Evolutionary conservation across 2,329 filamentous ascomycete genomes (phyloP), one percentile per base, ranked within the genome.

Genomic region (Aureobasidium sp.): DNA sequence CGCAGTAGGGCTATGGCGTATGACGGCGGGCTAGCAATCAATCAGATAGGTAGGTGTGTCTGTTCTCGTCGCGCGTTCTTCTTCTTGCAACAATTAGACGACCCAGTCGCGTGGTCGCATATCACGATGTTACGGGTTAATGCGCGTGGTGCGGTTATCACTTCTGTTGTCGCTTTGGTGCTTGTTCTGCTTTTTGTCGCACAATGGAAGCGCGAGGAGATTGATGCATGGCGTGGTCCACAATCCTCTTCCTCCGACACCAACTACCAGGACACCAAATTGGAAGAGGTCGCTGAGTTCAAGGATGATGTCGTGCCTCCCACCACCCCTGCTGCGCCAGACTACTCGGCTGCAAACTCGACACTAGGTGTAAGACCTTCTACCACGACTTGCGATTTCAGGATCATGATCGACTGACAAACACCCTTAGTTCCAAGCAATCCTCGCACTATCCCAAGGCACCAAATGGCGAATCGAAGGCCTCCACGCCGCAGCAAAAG

Each of bases 381-480:
- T 17, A 27, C 15, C 17, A 20, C 8, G 11, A n/a, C 42, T 37
- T 15, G 20, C 17, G 29, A 31, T 9, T 27, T 8, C 17, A 9
- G 5, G 4, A 57, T 12, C 5, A 34, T 14, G 12, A 34, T 22
- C 39, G 2, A 20, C 52, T 62, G 42, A 62, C 45, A 36, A 14
- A 14, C 1, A n/a, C 5, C 6, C 11, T n/a, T n/a, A 63, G 62
- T 63, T 63, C 49, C 57, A 61, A 36, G 57, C 57, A 29, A 68
- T 76, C 49, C 60, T 75, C 27, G 69, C 69, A 11, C 66, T 76
- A 6, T 74, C 73, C 14, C 64, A 62, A 37, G 65, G 68, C 14
- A 70, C 71, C 1, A 73, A 70, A 64, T 76, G 74, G 74, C 70
- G 74, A 11, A 73, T 71, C 3, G 66, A 71, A 36, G 74, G 74